A percentile compares a stretch with the other conserved stretches of the same genome.
phyloP scores from a whole-genome alignment of 768 basidiomycete genomes.

The Lentinula lateritia region DNA sequence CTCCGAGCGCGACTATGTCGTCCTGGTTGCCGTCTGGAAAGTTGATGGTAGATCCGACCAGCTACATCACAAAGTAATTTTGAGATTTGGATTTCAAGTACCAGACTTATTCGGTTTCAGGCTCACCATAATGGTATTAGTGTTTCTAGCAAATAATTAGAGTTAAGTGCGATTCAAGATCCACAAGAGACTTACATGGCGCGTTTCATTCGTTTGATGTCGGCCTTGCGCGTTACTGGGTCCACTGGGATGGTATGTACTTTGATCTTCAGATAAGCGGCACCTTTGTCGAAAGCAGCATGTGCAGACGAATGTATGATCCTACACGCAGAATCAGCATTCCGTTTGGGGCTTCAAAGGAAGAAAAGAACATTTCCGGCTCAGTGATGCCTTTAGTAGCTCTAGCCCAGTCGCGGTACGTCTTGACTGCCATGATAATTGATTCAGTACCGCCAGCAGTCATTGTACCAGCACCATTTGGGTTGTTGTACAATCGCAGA shows the following conservation, averaged over 20 bases:
- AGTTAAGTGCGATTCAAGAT: not conserved
- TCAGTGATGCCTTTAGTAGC: constrained; percentile 81
- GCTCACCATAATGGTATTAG: constrained; percentile 81
- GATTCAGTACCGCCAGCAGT: constrained; percentile 96
- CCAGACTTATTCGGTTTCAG: not conserved
- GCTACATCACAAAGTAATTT: constrained; percentile 28
- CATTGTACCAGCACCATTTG: constrained; percentile 84
- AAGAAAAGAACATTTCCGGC: constrained; percentile 73
- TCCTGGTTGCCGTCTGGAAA: constrained; percentile 87
- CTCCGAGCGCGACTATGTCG: constrained; percentile 73
- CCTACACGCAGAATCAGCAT: constrained; percentile 31
- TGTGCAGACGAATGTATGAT: constrained; percentile 82
- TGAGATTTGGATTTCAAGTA: not conserved
- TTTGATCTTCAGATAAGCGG: constrained; percentile 85
- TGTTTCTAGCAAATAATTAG: constrained; percentile 47
- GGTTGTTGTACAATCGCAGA: constrained; percentile 78
- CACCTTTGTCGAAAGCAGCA: constrained; percentile 94
- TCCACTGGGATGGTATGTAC: constrained; percentile 84
- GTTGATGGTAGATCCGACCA: constrained; percentile 83
- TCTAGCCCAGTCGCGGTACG: constrained; percentile 89
- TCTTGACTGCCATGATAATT: constrained; percentile 93
- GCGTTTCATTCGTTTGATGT: constrained; percentile 69
- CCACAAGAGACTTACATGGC: constrained; percentile 65
- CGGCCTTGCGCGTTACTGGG: constrained; percentile 66
- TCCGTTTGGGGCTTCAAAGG: too few relatives aligned